A percentile compares a stretch with the other conserved stretches of the same genome.
These are phyloP conservation scores for Holtermannia corniformis DNA, from an alignment of 768 basidiomycete genomes.

Conservation along the genomic window DNA sequence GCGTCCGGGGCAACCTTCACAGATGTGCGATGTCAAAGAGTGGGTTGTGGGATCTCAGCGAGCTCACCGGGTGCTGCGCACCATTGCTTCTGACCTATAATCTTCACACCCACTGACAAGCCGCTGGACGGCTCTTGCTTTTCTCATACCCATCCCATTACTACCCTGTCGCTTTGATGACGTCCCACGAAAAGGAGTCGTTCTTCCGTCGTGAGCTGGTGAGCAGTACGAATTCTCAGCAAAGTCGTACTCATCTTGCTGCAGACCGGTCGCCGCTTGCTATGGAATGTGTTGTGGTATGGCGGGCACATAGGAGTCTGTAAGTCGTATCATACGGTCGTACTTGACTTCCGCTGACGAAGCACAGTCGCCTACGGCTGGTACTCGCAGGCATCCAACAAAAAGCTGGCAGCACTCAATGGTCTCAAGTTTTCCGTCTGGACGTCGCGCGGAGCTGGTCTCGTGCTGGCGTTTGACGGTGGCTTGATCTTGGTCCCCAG, in stretches of 20 bases:
- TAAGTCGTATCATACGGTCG: constrained; percentile 1
- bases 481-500: constrained; percentile 74
- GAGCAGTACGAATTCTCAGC: neutral
- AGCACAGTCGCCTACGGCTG: constrained; percentile 64
- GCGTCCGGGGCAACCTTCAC: too few species aligned
- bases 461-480: constrained; percentile 78
- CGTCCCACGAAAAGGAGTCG: neutral
- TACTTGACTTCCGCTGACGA: neutral
- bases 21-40: too few species aligned
- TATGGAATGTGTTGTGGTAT: constrained; percentile 52
- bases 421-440: constrained; percentile 73
- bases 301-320: constrained; percentile 61
- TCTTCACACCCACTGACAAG: neutral
- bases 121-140: neutral
- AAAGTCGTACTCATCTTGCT: neutral
- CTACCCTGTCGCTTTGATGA: neutral
- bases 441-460: constrained; percentile 81
- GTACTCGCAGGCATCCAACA: constrained; percentile 61
- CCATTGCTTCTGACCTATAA: neutral
- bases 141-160: too few species aligned
- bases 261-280: constrained; percentile 24
- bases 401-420: constrained; percentile 64
- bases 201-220: neutral
- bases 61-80: neutral
- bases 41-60: too few species aligned